These are phyloP conservation scores for Suzukiozyma palmioleophila DNA, from an alignment of 1,139 yeast genomes.

Conservation along the genomic window DNA sequence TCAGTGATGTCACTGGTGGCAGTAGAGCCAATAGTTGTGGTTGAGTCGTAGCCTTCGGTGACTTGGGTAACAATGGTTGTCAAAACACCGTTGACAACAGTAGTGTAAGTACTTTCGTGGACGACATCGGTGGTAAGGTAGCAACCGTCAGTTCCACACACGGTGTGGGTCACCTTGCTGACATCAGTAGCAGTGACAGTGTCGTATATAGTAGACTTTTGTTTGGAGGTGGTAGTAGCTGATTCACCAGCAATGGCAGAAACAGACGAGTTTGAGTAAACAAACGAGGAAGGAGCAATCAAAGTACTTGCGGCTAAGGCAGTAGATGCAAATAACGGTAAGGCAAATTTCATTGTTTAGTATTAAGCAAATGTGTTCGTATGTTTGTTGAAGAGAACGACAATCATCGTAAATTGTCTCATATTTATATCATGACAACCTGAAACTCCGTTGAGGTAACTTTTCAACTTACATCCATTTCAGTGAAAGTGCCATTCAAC, in stretches of 20 bases:
- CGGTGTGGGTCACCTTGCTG: slow-evolving; percentile 28
- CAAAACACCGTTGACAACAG: slow-evolving; percentile 37
- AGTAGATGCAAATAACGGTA: slow-evolving; percentile 21
- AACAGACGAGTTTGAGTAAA: slow-evolving; percentile 18
- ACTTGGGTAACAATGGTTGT: slow-evolving; percentile 23
- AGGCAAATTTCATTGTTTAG: slow-evolving; percentile 25
- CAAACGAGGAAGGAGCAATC: slow-evolving; percentile 25
- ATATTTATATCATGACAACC: neutral
- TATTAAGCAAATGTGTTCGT: too few species aligned
- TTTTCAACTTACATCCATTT: neutral
- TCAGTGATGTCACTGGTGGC: slow-evolving; percentile 4
- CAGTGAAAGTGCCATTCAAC: too few species aligned
- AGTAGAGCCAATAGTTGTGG: neutral
- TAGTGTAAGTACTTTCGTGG: slow-evolving; percentile 33
- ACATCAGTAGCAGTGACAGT: slow-evolving; percentile 23
- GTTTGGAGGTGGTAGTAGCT: slow-evolving; percentile 12
- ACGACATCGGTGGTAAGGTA: slow-evolving; percentile 33
- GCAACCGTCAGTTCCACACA: slow-evolving; percentile 32
- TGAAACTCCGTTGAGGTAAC: neutral
- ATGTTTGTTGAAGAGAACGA: too few species aligned
- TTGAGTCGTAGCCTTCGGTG: slow-evolving; percentile 1
- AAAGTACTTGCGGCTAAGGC: slow-evolving; percentile 10
- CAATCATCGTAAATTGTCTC: too few species aligned
- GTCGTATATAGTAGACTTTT: slow-evolving; percentile 27
- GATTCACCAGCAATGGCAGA: slow-evolving; percentile 7